Conservation (phyloP, 2,329 filamentous ascomycete species). For the Exophiala sp. region DNA sequence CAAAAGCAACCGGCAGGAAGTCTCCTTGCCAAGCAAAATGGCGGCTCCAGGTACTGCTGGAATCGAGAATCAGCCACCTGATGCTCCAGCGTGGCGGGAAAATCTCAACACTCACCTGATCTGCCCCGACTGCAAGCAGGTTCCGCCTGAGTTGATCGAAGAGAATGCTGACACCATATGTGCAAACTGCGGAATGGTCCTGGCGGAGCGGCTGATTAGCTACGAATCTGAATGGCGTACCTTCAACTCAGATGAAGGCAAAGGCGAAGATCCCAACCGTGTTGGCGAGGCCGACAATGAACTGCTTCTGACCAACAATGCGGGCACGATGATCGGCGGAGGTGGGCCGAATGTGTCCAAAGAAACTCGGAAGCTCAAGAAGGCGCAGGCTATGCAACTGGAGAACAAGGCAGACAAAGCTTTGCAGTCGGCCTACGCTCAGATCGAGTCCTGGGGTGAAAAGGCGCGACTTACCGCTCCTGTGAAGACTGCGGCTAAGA, state of each 20-base stretch:
- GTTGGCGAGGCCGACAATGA: conserved; percentile 91
- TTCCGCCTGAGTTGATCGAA: conserved; percentile 87
- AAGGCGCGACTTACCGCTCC: conserved; percentile 75
- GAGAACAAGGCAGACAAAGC: conserved; percentile 80
- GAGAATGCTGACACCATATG: conserved; percentile 94
- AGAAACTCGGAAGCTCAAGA: conserved; percentile 63
- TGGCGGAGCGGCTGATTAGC: conserved; percentile 88
- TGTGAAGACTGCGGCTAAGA: conserved; percentile 85
- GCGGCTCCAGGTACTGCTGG: conserved; percentile 37
- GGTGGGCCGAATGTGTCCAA: conserved; percentile 64
- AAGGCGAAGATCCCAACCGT: conserved; percentile 87
- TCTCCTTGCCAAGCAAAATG: conserved; percentile 34
- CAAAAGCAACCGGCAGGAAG: conserved; percentile 17
- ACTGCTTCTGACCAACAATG: conserved; percentile 68
- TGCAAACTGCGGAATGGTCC: conserved; percentile 82
- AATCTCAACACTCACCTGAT: conserved; percentile 83
- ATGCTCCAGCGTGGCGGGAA: conserved; percentile 60
- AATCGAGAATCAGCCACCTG: conserved; percentile 38
- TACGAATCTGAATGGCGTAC: conserved; percentile 98
- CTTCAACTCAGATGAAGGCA: conserved; percentile 96
- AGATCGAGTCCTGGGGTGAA: conserved; percentile 85
- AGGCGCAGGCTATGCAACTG: conserved; percentile 76
- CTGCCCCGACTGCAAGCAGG: conserved; percentile 86
- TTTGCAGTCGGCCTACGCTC: conserved; percentile 77
- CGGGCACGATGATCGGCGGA: conserved; percentile 40